Percentiles rank a stretch among this genome's conserved stretches.
Conservation (phyloP, 2,329 filamentous ascomycete genomes). For the Fusarium mundagurra region DNA sequence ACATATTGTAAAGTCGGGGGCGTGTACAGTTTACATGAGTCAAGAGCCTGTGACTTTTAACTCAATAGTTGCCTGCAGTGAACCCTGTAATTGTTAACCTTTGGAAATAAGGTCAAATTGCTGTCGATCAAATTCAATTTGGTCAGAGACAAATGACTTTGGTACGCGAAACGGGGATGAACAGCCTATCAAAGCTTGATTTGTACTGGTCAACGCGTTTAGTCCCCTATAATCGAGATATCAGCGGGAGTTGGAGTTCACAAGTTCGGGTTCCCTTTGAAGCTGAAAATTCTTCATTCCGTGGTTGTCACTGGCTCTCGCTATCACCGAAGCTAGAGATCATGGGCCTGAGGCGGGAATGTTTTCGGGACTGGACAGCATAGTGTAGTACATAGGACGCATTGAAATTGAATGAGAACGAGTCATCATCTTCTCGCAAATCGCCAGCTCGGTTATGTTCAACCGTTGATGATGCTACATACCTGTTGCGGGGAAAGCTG, state of each 20-base stretch:
- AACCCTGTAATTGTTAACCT: not conserved
- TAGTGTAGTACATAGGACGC: not conserved
- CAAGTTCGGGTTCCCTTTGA: slow-evolving; percentile 23
- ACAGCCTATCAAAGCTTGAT: slow-evolving; percentile 3
- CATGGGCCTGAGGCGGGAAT: not conserved
- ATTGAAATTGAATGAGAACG: not conserved
- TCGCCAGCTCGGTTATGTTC: not conserved
- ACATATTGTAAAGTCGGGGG: not conserved
- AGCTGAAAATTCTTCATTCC: slow-evolving; percentile 21
- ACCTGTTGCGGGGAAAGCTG: slow-evolving; percentile 19
- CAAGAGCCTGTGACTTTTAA: slow-evolving; percentile 4
- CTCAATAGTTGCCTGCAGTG: not conserved
- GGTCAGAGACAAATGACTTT: not conserved
- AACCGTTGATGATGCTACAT: slow-evolving; percentile 7
- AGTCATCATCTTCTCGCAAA: slow-evolving; percentile 10
- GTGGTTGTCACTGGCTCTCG: slow-evolving; percentile 11
- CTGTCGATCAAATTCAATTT: not conserved
- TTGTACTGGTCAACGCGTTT: not conserved
- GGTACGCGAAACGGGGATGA: slow-evolving; percentile 10
- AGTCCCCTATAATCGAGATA: slow-evolving; percentile 6
- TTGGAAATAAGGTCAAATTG: not conserved
- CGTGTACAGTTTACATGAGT: slow-evolving; percentile 20
- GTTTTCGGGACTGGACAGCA: not conserved
- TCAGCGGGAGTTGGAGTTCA: slow-evolving; percentile 18
- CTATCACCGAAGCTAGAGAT: slow-evolving; percentile 25